Conservation (phyloP, 2,329 filamentous ascomycete genomes). For the Aspergillus pseudotamarii region DNA sequence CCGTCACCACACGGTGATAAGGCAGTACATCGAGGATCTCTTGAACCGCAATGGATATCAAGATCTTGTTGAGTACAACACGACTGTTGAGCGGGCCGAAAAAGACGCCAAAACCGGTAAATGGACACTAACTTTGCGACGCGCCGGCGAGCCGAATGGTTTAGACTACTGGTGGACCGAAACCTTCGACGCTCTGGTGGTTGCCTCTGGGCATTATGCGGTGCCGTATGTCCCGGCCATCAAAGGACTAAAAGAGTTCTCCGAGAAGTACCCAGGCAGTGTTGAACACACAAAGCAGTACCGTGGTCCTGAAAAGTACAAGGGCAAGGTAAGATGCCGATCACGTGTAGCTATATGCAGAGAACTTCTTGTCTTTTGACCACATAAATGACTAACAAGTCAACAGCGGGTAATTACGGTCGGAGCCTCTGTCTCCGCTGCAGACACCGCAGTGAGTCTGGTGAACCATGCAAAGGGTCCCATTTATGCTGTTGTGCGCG, state of each 20-base stretch:
- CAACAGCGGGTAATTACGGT: conserved; percentile 62
- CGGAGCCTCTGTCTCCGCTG: conserved; percentile 66
- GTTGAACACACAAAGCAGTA: conserved; percentile 49
- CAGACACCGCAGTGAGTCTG: conserved; percentile 63
- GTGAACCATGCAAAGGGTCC: conserved; percentile 50
- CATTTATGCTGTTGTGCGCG: conserved; percentile 57
- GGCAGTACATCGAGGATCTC: conserved; percentile 59
- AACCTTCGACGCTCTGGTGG: conserved; percentile 62
- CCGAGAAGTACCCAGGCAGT: conserved; percentile 39
- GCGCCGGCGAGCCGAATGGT: conserved; percentile 29
- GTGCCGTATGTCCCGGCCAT: conserved; percentile 56
- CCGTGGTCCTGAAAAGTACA: conserved; percentile 42
- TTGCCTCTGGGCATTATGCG: conserved; percentile 63
- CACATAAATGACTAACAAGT: not conserved
- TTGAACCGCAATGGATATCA: conserved; percentile 58
- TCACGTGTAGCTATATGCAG: not conserved
- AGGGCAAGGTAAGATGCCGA: conserved; percentile 31
- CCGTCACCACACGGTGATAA: conserved; percentile 61
- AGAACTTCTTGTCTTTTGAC: no score
- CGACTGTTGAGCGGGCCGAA: conserved; percentile 61
- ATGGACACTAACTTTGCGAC: conserved; percentile 59
- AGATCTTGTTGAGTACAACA: conserved; percentile 51
- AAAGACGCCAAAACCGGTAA: conserved; percentile 53
- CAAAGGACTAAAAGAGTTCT: conserved; percentile 45
- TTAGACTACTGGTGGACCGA: conserved; percentile 66